Conservation (phyloP, 1,284 basidiomycete species). For the Phlebopus sp. region DNA sequence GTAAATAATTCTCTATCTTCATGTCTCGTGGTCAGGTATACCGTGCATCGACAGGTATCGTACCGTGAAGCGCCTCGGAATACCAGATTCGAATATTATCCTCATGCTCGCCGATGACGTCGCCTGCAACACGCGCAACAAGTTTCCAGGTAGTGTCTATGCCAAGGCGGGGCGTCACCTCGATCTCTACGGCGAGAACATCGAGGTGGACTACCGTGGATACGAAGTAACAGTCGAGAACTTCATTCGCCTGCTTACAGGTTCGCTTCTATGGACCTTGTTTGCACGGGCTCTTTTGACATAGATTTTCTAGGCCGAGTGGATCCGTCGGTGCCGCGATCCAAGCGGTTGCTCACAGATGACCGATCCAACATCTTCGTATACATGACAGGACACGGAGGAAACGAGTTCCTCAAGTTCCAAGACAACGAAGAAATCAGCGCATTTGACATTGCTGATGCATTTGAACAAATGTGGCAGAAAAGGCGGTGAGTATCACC, state of each 20-base stretch:
- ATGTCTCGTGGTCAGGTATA: slow-evolving; percentile 2
- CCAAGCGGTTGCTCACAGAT: slow-evolving; percentile 89
- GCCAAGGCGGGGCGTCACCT: slow-evolving; percentile 75
- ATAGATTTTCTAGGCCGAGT: slow-evolving; percentile 55
- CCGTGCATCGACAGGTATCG: slow-evolving; percentile 68
- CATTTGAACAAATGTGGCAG: slow-evolving; percentile 97
- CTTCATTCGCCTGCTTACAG: slow-evolving; percentile 88
- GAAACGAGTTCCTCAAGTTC: slow-evolving; percentile 98
- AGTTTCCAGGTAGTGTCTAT: slow-evolving; percentile 90
- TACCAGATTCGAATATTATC: slow-evolving; percentile 98
- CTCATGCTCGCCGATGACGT: slow-evolving; percentile 98
- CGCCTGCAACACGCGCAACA: slow-evolving; percentile 92
- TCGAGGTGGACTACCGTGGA: slow-evolving; percentile 97
- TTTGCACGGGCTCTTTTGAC: neutral
- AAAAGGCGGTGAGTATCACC: slow-evolving; percentile 70
- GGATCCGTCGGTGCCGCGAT: slow-evolving; percentile 77
- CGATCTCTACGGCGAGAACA: slow-evolving; percentile 94
- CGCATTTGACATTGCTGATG: slow-evolving; percentile 94
- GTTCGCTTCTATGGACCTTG: slow-evolving; percentile 35
- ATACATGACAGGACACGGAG: slow-evolving; percentile 98
- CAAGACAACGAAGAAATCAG: slow-evolving; percentile 98
- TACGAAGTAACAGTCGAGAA: slow-evolving; percentile 98
- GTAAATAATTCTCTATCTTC: slow-evolving; percentile 42
- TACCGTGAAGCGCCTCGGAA: slow-evolving; percentile 95
- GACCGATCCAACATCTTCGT: slow-evolving; percentile 94